These are phyloP conservation scores for Chalaropsis ovoidea DNA, from an alignment of 2,329 filamentous ascomycete genomes.

Conservation along the genomic window DNA sequence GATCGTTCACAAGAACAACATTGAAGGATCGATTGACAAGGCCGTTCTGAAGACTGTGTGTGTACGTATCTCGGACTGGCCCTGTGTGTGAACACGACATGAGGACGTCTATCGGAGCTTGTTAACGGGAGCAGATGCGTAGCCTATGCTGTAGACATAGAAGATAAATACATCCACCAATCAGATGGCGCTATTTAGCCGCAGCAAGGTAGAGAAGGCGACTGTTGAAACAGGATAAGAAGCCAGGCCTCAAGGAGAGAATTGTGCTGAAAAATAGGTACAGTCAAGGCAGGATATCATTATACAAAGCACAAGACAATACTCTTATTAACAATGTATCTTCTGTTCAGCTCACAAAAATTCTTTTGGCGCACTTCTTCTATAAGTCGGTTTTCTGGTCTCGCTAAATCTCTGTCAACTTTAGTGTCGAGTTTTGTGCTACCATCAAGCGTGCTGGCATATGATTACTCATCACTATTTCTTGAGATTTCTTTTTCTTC, in stretches of 20 bases:
- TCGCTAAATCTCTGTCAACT: background rate
- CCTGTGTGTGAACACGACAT: background rate
- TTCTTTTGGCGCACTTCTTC: background rate
- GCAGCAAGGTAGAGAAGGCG: background rate
- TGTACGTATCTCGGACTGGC: background rate
- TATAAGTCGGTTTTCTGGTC: background rate
- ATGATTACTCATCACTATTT: background rate
- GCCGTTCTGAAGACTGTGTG: background rate
- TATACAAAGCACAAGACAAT: no score
- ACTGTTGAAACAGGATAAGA: conserved; percentile 1
- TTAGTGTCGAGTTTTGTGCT: background rate
- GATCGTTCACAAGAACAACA: background rate
- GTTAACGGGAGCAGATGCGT: no score
- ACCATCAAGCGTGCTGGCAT: background rate
- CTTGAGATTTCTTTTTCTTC: background rate
- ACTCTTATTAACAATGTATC: background rate
- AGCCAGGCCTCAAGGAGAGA: background rate
- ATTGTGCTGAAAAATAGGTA: background rate
- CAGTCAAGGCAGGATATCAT: background rate
- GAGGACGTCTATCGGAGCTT: background rate
- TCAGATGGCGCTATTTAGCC: background rate
- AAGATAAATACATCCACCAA: background rate
- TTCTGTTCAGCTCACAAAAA: background rate
- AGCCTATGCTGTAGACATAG: no score
- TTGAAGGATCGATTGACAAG: background rate